Percentiles rank a stretch among this genome's conserved stretches.
Conservation (phyloP, 805 yeast genomes). For the Candida insectorum region DNA sequence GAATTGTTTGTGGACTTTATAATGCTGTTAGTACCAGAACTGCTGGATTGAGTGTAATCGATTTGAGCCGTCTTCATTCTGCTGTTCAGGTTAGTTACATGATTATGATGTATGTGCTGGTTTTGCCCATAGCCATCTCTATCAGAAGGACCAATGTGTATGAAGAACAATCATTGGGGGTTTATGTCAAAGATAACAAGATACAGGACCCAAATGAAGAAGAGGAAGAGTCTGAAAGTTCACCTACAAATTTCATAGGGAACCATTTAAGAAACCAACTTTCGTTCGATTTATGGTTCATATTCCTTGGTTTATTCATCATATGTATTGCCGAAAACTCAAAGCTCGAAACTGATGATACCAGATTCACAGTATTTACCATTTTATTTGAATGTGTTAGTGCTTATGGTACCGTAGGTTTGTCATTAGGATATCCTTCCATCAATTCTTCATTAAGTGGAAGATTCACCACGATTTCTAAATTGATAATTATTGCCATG, state of each 20-base stretch:
- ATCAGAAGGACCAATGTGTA: constrained; percentile 96
- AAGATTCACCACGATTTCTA: constrained; percentile 68
- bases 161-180: constrained; percentile 95
- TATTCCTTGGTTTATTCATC: constrained; percentile 79
- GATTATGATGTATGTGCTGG: constrained; percentile 98
- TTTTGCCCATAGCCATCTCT: constrained; percentile 91
- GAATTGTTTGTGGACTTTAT: constrained; percentile 78
- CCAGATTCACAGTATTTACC: constrained; percentile 62
- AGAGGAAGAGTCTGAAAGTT: constrained; percentile 32
- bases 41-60: constrained; percentile 81
- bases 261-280: constrained; percentile 88
- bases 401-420: constrained; percentile 96
- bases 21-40: constrained; percentile 94
- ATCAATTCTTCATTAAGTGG: constrained; percentile 68
- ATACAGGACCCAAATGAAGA: constrained; percentile 17
- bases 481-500: constrained; percentile 81
- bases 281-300: constrained; percentile 92
- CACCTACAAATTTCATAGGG: constrained; percentile 65
- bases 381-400: constrained; percentile 85
- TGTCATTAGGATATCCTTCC: constrained; percentile 79
- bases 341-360: constrained; percentile 43
- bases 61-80: constrained; percentile 71
- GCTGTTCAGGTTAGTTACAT: constrained; percentile 91
- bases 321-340: constrained; percentile 83
- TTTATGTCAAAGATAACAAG: constrained; percentile 49